phyloP scores from a whole-genome alignment of 768 basidiomycete species.

The Rhizopogon salebrosus region DNA sequence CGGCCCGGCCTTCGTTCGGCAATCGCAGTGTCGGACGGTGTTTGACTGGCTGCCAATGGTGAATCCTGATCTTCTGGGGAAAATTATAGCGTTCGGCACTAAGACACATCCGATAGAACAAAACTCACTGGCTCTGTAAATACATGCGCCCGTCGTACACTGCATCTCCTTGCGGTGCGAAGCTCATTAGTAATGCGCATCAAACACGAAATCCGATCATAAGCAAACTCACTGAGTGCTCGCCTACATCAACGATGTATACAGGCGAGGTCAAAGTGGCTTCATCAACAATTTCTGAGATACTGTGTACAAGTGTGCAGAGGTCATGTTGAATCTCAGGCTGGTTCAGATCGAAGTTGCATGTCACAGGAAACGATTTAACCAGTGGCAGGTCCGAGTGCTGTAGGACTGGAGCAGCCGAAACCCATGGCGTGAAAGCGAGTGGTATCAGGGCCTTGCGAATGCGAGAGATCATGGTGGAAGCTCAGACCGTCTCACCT shows the following conservation, averaged over 20 bases:
- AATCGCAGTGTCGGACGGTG: background rate
- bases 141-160: too few species aligned
- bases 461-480: background rate
- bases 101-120: background rate
- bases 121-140: background rate
- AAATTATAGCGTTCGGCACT: background rate
- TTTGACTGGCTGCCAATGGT: background rate
- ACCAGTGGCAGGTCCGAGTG: background rate
- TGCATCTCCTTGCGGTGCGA: background rate
- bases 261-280: background rate
- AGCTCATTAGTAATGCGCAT: background rate
- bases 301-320: background rate
- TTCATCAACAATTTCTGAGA: background rate
- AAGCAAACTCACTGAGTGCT: background rate
- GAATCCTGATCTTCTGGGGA: background rate
- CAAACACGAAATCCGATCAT: background rate
- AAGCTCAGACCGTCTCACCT: background rate
- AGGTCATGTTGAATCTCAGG: background rate
- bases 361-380: background rate
- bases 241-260: background rate
- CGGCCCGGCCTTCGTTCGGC: background rate
- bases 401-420: background rate
- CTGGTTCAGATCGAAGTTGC: background rate
- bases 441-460: background rate
- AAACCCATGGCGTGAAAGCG: background rate